Evolutionary conservation across 78 protist species (phyloP), one percentile per base, ranked within the genome.

Genomic region (Planoprotostelium fungivorum): DNA sequence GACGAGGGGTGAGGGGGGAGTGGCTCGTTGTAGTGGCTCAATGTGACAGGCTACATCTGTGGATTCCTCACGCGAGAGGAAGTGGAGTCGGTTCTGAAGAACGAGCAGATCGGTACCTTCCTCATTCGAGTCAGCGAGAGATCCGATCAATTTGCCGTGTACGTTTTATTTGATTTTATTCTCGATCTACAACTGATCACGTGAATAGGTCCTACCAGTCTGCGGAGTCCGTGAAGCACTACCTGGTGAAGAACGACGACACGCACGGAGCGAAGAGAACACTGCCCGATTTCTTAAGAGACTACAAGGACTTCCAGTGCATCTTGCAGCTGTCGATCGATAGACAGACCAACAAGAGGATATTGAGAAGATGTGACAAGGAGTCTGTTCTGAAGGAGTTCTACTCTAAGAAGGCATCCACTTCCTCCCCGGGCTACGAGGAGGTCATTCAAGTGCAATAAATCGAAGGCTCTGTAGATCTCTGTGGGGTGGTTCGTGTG

Each of bases 11-110:
- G 73, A 51, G 73, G 5, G 73, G 16, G 16, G 16, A 25, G 5
- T 51, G 73, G 16, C 16, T 51, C 16, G 31, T 5, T 25, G 5
- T 5, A 51, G 16, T 25, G 73, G 16, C 16, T 5, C 5, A 5
- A 51, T 16, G 73, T 86, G 84, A 86, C 95, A 1, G 93, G 94
- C 36, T 63, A 90, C 29, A 88, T 94, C 73, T 94, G 89, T 86
- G 96, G 96, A 36, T 94, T 94, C 90, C 85, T 89, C 38, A 86
- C 93, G 25, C 84, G 96, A 35, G 92, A 94, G 36, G 38, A 83
- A 0, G 92, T 91, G 29, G 94, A 91, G 90, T 93, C 16, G 86
- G 89, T 25, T 35, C 88, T 29, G 29, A 63, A 0, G 36, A 84
- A 35, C 88, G 35, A 84, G 37, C 87, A 63, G 88, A 91, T 36